These are phyloP conservation scores for Hymenoscyphus albidus DNA, from an alignment of 2,329 filamentous ascomycete species.

Conservation along the genomic window DNA sequence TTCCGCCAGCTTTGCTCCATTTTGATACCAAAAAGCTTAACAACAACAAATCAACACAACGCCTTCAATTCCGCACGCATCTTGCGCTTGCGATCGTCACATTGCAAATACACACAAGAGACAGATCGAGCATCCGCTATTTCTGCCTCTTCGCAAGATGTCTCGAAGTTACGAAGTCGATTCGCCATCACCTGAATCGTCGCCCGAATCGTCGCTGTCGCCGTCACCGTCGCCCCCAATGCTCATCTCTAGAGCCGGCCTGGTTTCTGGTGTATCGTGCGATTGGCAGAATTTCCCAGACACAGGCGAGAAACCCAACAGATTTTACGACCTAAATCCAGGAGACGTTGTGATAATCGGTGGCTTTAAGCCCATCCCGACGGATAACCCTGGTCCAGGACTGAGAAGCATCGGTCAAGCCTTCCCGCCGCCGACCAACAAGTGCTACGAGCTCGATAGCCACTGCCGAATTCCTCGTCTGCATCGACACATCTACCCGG, in stretches of 20 bases:
- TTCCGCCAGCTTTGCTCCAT: neutral
- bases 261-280: constrained; percentile 1
- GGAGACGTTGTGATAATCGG: neutral
- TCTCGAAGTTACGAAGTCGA: neutral
- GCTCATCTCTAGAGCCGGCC: neutral
- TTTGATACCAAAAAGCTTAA: neutral
- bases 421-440: constrained; percentile 16
- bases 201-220: no score
- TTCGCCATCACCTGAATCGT: neutral
- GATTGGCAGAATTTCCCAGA: neutral
- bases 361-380: neutral
- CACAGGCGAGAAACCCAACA: no score
- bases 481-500: constrained; percentile 7
- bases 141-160: neutral
- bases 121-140: neutral
- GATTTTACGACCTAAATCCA: neutral
- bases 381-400: neutral
- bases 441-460: constrained; percentile 16
- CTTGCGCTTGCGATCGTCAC: neutral
- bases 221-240: neutral
- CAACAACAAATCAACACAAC: neutral
- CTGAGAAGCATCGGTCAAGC: neutral
- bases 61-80: neutral
- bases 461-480: constrained; percentile 14
- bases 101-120: neutral